Evolutionary conservation across 192 early-diverging fungal species (phyloP), one percentile per base, ranked within the genome.

Genomic region (Linnemannia schmuckeri): DNA sequence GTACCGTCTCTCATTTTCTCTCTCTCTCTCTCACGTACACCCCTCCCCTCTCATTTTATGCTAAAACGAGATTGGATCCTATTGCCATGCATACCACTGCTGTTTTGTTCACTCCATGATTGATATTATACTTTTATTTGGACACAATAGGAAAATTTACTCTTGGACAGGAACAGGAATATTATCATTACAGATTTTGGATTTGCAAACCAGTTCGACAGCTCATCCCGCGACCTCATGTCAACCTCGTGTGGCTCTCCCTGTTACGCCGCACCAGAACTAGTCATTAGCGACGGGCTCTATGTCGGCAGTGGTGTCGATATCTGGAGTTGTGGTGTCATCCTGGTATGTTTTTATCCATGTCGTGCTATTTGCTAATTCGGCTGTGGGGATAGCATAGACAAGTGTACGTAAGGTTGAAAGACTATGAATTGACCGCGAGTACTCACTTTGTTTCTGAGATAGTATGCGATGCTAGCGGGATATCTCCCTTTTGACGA

Each of bases 151-250:
- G 98, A 99, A 90, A 99, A 99, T 76, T 83, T 99, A 81, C 90
- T 99, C 63, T 87, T 99, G 83, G 98, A 99, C 91, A 92, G 93
- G 71, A 92, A 97, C 82, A 92, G 96, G 70, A 97, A 98, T 82
- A 94, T 99, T 69, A 95, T 98, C 78, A 99, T 99, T 88, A 98
- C 98, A 12, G 98, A 99, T 87, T 99, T 99, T 95, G 98, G 98
- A 18, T 99, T 99, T 89, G 98, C 98, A 24, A 98, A 97, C 79
- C 94, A 96, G 90, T 96, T 96, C 68, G 89, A 92, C 24, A 91
- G 91, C 17, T 91, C 95, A 1, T 89, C 91, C 80, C 93, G 93
- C 87, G 95, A 96, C 85, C 89, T 99, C 74, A 95, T 99, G 93
- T 90, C 95, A 8, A 99, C 99, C 10, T 96, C 95, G 46, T 99